phyloP scores from a whole-genome alignment of 345 rosid genomes.

The Ailanthus altissimus region DNA sequence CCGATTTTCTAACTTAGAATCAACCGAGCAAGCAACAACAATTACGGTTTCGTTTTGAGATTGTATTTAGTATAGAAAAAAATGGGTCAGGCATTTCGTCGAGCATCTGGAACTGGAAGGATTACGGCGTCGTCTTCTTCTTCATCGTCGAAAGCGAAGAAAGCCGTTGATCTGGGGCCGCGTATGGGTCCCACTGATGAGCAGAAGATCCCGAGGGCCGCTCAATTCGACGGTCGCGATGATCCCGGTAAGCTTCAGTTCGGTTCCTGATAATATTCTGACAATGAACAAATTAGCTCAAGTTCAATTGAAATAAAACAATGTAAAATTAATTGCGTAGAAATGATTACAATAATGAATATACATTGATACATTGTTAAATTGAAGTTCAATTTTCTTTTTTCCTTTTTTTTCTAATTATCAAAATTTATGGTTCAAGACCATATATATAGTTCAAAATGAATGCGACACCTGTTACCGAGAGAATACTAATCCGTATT shows the following conservation, averaged over 20 bases:
- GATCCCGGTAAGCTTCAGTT: slow-evolving; percentile 38
- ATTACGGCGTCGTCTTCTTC: slow-evolving; percentile 42
- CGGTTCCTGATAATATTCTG: neutral
- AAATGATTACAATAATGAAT: neutral
- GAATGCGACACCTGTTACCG: neutral
- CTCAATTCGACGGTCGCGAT: slow-evolving; percentile 27
- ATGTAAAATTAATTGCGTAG: neutral
- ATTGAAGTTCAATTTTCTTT: neutral
- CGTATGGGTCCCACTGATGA: slow-evolving; percentile 33
- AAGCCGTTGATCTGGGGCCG: slow-evolving; percentile 38
- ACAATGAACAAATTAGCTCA: neutral
- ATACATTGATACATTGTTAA: neutral
- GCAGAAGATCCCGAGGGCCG: slow-evolving; percentile 30
- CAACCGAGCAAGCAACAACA: neutral
- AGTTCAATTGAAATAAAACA: neutral
- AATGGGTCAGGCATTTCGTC: slow-evolving; percentile 99
- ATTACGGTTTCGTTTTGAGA: neutral
- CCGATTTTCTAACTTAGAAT: neutral
- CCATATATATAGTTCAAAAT: neutral
- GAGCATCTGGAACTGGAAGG: slow-evolving; percentile 87
- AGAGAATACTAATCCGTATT: neutral
- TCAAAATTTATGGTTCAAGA: neutral
- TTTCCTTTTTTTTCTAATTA: neutral
- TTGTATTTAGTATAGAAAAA: neutral
- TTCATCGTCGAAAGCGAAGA: slow-evolving; percentile 40